Conservation (phyloP, 495 filamentous ascomycete genomes). For the Talaromyces adpressus region DNA sequence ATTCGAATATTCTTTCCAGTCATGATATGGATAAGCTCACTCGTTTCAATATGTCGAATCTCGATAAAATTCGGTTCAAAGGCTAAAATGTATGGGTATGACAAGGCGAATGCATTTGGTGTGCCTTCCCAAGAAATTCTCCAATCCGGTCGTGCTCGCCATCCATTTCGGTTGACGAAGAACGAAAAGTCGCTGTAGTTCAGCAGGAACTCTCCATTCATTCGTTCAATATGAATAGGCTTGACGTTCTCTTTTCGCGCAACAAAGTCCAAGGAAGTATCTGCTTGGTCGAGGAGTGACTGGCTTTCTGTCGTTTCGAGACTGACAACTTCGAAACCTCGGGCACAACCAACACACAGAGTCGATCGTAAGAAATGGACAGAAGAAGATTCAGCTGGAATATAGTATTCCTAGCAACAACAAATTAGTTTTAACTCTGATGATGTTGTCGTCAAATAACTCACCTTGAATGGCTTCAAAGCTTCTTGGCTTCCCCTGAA, state of each 20-base stretch:
- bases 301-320: slow-evolving; percentile 97
- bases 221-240: slow-evolving; percentile 95
- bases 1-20: slow-evolving; percentile 93
- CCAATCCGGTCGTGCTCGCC: slow-evolving; percentile 94
- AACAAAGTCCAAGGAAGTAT: slow-evolving; percentile 96
- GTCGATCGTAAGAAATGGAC: slow-evolving; percentile 97
- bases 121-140: slow-evolving; percentile 94
- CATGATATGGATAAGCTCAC: slow-evolving; percentile 84
- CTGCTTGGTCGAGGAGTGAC: slow-evolving; percentile 92
- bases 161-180: slow-evolving; percentile 98
- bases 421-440: not conserved
- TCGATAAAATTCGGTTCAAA: slow-evolving; percentile 99
- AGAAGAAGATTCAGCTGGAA: slow-evolving; percentile 90
- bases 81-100: slow-evolving; percentile 90
- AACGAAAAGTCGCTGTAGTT: slow-evolving; percentile 99
- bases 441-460: slow-evolving; percentile 13
- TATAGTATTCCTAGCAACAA: slow-evolving; percentile 75
- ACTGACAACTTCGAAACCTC: slow-evolving; percentile 95
- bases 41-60: slow-evolving; percentile 87
- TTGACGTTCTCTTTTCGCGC: slow-evolving; percentile 85
- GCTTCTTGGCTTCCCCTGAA: slow-evolving; percentile 90
- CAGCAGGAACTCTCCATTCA: slow-evolving; percentile 93
- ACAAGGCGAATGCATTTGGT: slow-evolving; percentile 84
- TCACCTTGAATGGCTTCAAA: slow-evolving; percentile 84
- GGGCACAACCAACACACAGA: slow-evolving; percentile 89